Evolutionary conservation across 2,329 filamentous ascomycete genomes (phyloP), one percentile per base, ranked within the genome.

Genomic region (Botrytis aclada): DNA sequence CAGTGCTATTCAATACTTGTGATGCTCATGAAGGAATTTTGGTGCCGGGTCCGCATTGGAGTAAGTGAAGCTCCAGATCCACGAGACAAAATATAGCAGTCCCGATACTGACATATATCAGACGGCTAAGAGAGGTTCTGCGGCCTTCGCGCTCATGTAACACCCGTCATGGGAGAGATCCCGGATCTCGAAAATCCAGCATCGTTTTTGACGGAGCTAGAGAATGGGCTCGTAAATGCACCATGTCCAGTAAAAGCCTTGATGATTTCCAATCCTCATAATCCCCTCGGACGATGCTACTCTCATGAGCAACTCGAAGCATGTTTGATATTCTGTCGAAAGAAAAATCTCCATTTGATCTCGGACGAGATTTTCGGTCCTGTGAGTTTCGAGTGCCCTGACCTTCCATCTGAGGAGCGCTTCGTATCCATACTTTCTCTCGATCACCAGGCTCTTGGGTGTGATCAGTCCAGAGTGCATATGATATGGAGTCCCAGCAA

Each of bases 371-470:
- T 86, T 45, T 86, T 86, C 75, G 85, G 84, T 4, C 75, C 84
- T 16, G 84, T 84, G 0, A 78, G 82, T 0, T 86, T 81, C 76
- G 75, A 81, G 29, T 83, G 80, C 56, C 77, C 75, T 2, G 78
- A 79, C 3, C 58, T 70, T 34, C 65, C 47, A 5, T 45, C 73
- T 7, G 69, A 83, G 86, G 16, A 75, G 0, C 80, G 81, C 0
- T 88, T 88, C 74, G 84, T 83, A 3, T 88, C 86, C 0, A 80
- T 83, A 2, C 79, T 88, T 1, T 84, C 85, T 1, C 84, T 88
- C 10, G 79, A 86, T 54, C 69, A 81, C 0, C 71, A 76, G 0
- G 81, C 78, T 0, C 75, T 88, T 43, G 85, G 89, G 45, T 78
- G 80, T 20, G 82, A 88, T 72, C 79, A 82, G 0, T 76, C 81